Evolutionary conservation across 176 grass and related monocot species (phyloP), one percentile per base, ranked within the genome.

Genomic region (Calamus simplicifolius): DNA sequence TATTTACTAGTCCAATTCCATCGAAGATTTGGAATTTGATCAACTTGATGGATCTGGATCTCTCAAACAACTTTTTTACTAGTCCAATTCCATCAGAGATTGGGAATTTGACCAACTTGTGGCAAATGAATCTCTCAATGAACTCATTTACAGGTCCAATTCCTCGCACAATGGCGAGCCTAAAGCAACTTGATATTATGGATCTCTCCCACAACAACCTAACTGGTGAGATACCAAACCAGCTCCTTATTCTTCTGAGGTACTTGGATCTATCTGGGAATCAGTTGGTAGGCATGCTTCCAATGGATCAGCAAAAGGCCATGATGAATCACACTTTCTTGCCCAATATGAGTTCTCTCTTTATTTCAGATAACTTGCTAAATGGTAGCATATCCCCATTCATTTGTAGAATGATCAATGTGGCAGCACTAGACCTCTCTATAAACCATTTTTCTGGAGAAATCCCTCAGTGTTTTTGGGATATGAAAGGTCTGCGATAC

Each of bases 401-500:
- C 64, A 66, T 95, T 58, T 87, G 90, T 69, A 71, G 59, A 56
- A 50, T 84, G 48, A 50, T 75, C 48, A 65, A 53, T 7, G 58
- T 90, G 19, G 25, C 69, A 74, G 53, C 81, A 7, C 68, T 90
- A 12, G 86, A 95, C 73, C 73, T 95, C 19, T 90, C 86, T 25
- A 86, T 79, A 49, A 95, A 95, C 78, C n/a, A 31, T 2, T 51
- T 95, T 23, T 83, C 70, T 2, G 77, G 85, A 12, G 48, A 83
- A 64, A 69, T 86, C 10, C 90, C 85, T 0, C 56, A 70, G 49
- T 86, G 80, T 64, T 86, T 77, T 79, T 78, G 82, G 74, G 43
- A 86, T 3, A 50, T 77, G 57, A 28, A 70, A 38, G 55, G 6
- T 4, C 49, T 86, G 56, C 58, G 79, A 35, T 78, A 84, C 56